phyloP scores from a whole-genome alignment of 2,329 filamentous ascomycete species.

The Plenodomus biglobosus region DNA sequence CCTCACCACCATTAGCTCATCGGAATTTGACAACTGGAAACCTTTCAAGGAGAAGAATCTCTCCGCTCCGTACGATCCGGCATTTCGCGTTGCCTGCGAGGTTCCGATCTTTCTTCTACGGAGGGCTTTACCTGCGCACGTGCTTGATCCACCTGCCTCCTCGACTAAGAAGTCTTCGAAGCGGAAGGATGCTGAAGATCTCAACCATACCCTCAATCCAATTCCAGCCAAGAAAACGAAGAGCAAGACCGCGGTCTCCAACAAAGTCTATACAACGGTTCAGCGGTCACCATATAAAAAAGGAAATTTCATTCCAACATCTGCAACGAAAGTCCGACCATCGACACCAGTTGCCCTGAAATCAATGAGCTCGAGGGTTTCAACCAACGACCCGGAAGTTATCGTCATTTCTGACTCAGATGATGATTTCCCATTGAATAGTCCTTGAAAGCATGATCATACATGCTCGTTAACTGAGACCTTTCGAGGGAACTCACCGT shows the following conservation, averaged over 20 bases:
- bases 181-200: background rate
- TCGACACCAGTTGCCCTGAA: background rate
- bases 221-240: background rate
- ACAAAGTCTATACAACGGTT: too few species aligned
- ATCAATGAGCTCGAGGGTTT: background rate
- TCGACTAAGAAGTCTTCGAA: background rate
- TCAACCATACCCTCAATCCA: background rate
- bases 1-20: constrained; percentile 32
- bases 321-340: background rate
- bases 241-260: too few species aligned
- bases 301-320: background rate
- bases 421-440: background rate
- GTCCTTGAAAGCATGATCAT: too few species aligned
- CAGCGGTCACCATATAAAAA: background rate
- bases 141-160: constrained; percentile 22
- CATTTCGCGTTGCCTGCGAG: constrained; percentile 39
- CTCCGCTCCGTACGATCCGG: constrained; percentile 33
- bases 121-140: constrained; percentile 29
- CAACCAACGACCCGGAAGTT: background rate
- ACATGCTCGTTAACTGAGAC: too few species aligned
- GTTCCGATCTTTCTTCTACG: constrained; percentile 40
- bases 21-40: constrained; percentile 29
- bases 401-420: background rate
- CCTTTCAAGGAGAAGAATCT: constrained; percentile 4
- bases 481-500: too few species aligned